These are phyloP conservation scores for Sugiyamaella xylanicola DNA, from an alignment of 1,139 yeast species.

Conservation along the genomic window DNA sequence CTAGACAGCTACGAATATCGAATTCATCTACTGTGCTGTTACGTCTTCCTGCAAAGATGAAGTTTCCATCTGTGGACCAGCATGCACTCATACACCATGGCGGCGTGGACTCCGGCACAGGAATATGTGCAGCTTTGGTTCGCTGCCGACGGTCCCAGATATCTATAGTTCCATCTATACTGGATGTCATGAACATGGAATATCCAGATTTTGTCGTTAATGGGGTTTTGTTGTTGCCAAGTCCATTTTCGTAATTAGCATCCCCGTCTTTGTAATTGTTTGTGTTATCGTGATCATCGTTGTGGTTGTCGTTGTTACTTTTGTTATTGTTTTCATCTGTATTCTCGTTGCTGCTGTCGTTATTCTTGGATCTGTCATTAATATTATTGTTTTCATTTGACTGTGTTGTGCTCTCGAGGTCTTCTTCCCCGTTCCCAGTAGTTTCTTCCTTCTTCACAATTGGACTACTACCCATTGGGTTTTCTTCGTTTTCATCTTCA, in stretches of 20 bases:
- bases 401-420: slow-evolving; percentile 49
- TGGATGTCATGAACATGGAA: slow-evolving; percentile 70
- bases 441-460: slow-evolving; percentile 15
- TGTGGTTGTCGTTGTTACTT: background rate
- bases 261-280: too few species aligned
- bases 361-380: slow-evolving; percentile 3
- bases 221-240: background rate
- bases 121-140: slow-evolving; percentile 54
- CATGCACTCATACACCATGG: slow-evolving; percentile 92
- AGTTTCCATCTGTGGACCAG: slow-evolving; percentile 86
- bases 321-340: slow-evolving; percentile 20
- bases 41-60: slow-evolving; percentile 81
- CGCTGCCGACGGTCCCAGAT: slow-evolving; percentile 78
- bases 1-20: slow-evolving; percentile 62
- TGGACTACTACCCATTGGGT: slow-evolving; percentile 9
- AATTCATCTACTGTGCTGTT: slow-evolving; percentile 87
- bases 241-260: too few species aligned
- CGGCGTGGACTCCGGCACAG: slow-evolving; percentile 68
- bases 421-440: slow-evolving; percentile 43
- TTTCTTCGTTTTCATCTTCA: slow-evolving; percentile 46
- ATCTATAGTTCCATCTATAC: slow-evolving; percentile 79
- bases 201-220: slow-evolving; percentile 46
- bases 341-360: background rate
- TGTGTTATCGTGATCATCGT: background rate
- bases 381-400: background rate